These are phyloP conservation scores for Vinca major DNA, from an alignment of 305 asterid species.

Conservation along the genomic window DNA sequence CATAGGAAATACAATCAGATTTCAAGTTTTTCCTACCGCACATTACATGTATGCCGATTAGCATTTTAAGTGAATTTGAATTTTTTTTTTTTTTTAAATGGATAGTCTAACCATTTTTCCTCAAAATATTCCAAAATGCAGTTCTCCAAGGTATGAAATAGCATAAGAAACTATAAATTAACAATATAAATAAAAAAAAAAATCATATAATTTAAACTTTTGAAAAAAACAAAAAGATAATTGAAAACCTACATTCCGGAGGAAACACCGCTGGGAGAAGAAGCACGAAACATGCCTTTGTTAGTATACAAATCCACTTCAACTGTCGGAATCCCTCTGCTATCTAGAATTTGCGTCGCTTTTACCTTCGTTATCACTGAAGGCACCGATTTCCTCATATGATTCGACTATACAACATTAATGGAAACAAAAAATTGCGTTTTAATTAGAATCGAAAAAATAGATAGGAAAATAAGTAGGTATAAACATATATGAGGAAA, in stretches of 20 bases:
- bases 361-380: slow-evolving; percentile 82
- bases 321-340: slow-evolving; percentile 98
- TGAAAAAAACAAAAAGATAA: neutral
- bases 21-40: neutral
- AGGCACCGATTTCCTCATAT: slow-evolving; percentile 80
- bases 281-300: slow-evolving; percentile 85
- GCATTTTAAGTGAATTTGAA: neutral
- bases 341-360: slow-evolving; percentile 89
- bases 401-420: slow-evolving; percentile 46
- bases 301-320: slow-evolving; percentile 91
- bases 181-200: neutral
- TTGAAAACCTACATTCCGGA: slow-evolving; percentile 54
- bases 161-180: neutral
- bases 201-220: neutral
- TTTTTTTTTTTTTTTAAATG: too few species aligned
- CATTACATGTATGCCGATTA: neutral
- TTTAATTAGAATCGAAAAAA: neutral
- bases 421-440: neutral
- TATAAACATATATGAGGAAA: neutral
- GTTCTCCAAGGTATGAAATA: neutral
- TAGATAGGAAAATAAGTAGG: neutral
- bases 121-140: neutral
- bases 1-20: neutral
- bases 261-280: slow-evolving; percentile 73
- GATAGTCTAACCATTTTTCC: neutral